Evolutionary conservation across 2,329 filamentous ascomycete genomes (phyloP).

Genomic region (Hymenoscyphus salicellus): DNA sequence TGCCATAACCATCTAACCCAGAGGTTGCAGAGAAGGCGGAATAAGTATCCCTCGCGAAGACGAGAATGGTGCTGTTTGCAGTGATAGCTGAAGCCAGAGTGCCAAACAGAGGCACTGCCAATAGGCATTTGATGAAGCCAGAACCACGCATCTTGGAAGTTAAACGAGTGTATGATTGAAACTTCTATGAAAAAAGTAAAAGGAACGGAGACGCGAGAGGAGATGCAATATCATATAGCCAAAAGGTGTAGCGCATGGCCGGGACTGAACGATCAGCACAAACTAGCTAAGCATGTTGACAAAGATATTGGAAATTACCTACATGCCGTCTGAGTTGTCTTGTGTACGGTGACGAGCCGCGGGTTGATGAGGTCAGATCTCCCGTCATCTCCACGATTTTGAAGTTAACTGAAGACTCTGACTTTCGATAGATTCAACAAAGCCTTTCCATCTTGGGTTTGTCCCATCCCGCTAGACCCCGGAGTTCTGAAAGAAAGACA

Average conservation of each 20-base stretch:
- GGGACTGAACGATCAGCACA: not conserved
- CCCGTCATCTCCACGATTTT: not conserved
- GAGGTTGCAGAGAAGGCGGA: conserved; percentile 48
- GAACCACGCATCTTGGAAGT: not conserved
- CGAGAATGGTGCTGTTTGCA: conserved; percentile 46
- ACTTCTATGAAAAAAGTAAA: not conserved
- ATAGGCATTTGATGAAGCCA: not conserved
- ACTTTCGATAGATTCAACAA: not conserved
- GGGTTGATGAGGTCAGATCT: not conserved
- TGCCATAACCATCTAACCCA: conserved; percentile 58
- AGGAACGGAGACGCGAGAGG: not conserved
- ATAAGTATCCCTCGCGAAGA: conserved; percentile 51
- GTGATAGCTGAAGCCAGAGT: not conserved
- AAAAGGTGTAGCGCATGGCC: not conserved
- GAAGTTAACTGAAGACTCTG: not conserved
- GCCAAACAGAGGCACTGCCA: not conserved
- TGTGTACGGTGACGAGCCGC: not conserved
- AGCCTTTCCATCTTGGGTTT: not conserved
- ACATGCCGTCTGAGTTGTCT: not conserved
- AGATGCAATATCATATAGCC: not conserved
- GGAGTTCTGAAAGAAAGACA: not conserved
- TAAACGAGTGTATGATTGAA: not conserved
- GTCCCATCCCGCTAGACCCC: not conserved
- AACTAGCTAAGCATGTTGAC: not conserved
- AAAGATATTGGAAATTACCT: not conserved